These are phyloP conservation scores for Umbelopsis vinacea DNA, from an alignment of 192 early-diverging fungal genomes.

Conservation along the genomic window DNA sequence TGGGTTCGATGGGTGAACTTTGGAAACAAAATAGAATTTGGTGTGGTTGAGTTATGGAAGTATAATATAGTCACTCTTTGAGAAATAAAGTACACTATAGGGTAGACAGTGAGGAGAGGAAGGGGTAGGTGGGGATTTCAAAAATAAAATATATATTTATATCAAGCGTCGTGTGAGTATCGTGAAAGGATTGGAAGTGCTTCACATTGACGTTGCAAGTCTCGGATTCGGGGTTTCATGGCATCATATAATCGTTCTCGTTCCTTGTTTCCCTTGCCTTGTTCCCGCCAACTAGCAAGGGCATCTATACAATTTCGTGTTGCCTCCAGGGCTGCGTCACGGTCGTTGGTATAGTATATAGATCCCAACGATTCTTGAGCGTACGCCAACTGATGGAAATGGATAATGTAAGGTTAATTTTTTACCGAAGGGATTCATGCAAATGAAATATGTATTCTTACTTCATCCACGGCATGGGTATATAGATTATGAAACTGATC, in stretches of 20 bases:
- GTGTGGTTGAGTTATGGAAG: neutral
- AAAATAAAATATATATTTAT: no score
- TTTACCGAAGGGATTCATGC: neutral
- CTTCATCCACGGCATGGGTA: constrained; percentile 3
- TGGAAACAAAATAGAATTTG: neutral
- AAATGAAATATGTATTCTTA: neutral
- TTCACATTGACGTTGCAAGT: constrained; percentile 13
- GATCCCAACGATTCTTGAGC: constrained; percentile 14
- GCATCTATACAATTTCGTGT: constrained; percentile 18
- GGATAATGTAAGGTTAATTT: neutral
- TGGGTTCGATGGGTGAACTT: no score
- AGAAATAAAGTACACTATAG: constrained; percentile 4
- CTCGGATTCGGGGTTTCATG: constrained; percentile 7
- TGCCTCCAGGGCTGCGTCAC: constrained; percentile 22
- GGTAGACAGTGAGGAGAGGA: neutral
- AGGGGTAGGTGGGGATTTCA: neutral
- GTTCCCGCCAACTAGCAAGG: constrained; percentile 18
- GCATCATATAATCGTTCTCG: constrained; percentile 1
- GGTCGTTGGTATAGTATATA: constrained; percentile 14
- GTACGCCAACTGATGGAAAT: neutral
- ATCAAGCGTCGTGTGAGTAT: neutral
- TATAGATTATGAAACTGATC: constrained; percentile 5
- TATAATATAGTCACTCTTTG: neutral
- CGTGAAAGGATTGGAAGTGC: constrained; percentile 5
- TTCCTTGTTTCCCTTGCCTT: constrained; percentile 3